Evolutionary conservation across 257 asterid genomes (phyloP), one percentile per base, ranked within the genome.

Genomic region (Solanum sitiens): DNA sequence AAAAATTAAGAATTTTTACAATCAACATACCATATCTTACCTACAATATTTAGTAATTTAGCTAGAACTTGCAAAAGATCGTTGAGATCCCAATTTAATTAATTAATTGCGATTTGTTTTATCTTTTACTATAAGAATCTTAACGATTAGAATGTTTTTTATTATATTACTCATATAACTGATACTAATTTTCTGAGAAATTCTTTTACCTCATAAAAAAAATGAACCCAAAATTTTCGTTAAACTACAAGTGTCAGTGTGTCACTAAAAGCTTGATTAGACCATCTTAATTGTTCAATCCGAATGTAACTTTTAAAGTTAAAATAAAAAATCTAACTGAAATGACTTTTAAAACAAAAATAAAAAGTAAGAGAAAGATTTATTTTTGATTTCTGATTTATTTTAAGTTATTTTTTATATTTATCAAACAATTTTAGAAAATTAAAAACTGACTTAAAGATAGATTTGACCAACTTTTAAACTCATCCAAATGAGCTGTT

Each of bases 311-410:
- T 35, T 2, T 35, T 35, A 35, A 35, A 5, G 7, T 35, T 35
- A 35, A 35, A 5, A 35, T 5, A 35, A 35, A 35, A 35, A 35
- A 1, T 37, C 0, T 1, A 37, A 37, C 0, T 1, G 0, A 37
- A 37, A 37, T 5, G 39, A 6, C 30, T 37, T 37, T 37, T 35
- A 35, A 35, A 1, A 4, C 1, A 37, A 6, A 1, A 37, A 37
- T 37, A 37, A 37, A 37, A 37, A 37, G 7, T 37, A 37, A 5
- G 39, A 7, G n/a, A 37, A 0, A 37, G 0, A 37, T 37, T 0
- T 37, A 37, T 37, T 37, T 37, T 37, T 5, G 7, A 0, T 37
- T 37, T 37, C 2, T 37, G 7, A 37, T 7, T 37, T 5, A 37
- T 37, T 37, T 1, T 1, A 35, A 35, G 39, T 35, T 35, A 35